A percentile compares a stretch with the other conserved stretches of the same genome.
Evolutionary conservation across 768 basidiomycete species (phyloP).

Genomic region (Lentinula raphanica): DNA sequence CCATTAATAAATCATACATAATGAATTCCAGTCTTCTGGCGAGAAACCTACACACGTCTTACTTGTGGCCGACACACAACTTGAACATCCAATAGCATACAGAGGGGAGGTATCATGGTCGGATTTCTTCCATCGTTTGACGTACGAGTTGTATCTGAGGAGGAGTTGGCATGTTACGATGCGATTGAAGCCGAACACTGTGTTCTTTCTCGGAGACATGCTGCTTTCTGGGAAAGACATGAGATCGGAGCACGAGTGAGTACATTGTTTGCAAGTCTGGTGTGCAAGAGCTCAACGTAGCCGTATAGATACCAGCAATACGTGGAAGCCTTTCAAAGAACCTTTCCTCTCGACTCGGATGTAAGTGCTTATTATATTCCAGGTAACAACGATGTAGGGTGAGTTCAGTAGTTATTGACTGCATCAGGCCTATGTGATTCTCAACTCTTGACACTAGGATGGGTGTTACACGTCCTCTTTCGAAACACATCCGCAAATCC

Average conservation of each 20-base stretch:
- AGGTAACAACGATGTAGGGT: slow-evolving; percentile 83
- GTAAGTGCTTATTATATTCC: slow-evolving; percentile 54
- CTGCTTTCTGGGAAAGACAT: slow-evolving; percentile 58
- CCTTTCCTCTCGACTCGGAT: slow-evolving; percentile 42
- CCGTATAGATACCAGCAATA: slow-evolving; percentile 55
- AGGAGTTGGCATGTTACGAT: slow-evolving; percentile 67
- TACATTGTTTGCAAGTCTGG: not conserved
- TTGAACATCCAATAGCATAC: slow-evolving; percentile 36
- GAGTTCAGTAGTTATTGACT: too few species aligned
- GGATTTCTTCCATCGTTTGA: slow-evolving; percentile 33
- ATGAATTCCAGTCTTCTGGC: slow-evolving; percentile 5
- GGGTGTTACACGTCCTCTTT: slow-evolving; percentile 46
- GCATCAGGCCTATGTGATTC: too few species aligned
- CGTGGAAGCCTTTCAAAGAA: slow-evolving; percentile 52
- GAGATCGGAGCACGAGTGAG: slow-evolving; percentile 43
- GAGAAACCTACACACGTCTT: slow-evolving; percentile 49
- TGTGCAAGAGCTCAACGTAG: not conserved
- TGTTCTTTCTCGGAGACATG: slow-evolving; percentile 79
- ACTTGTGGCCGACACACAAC: slow-evolving; percentile 65
- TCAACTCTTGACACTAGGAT: slow-evolving; percentile 33
- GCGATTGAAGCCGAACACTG: slow-evolving; percentile 51
- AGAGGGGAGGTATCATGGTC: slow-evolving; percentile 38
- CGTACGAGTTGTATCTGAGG: slow-evolving; percentile 55
- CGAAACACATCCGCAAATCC: slow-evolving; percentile 49
- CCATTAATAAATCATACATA: not conserved